phyloP scores from a whole-genome alignment of 1,139 yeast species.

The Yamadazyma dushanensis region DNA sequence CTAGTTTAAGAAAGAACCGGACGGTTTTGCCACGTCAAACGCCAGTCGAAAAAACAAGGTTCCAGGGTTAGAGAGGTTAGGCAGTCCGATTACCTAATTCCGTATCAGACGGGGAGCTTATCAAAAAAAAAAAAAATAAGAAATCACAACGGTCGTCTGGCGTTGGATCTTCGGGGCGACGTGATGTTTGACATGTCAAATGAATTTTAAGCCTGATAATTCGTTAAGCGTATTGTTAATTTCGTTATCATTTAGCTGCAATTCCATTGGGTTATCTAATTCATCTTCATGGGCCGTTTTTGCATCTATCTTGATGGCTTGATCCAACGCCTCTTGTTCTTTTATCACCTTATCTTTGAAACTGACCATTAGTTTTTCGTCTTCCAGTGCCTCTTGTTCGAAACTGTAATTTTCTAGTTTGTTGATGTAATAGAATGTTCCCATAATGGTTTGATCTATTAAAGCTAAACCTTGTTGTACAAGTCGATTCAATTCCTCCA shows the following conservation, averaged over 20 bases:
- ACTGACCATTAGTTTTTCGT: constrained; percentile 4
- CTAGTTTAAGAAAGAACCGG: no score
- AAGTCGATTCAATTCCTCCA: constrained; percentile 65
- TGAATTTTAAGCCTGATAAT: constrained; percentile 1
- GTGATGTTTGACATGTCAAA: no score
- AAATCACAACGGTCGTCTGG: no score
- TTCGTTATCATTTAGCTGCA: constrained; percentile 1
- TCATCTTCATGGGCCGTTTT: background rate
- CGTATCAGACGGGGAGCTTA: no score
- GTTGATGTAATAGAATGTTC: constrained; percentile 48
- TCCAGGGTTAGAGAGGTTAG: no score
- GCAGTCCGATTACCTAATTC: no score
- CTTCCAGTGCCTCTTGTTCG: constrained; percentile 9
- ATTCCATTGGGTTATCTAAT: constrained; percentile 3
- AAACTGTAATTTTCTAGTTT: constrained; percentile 20
- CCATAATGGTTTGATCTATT: constrained; percentile 66
- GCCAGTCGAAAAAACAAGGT: no score
- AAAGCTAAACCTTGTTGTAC: constrained; percentile 58
- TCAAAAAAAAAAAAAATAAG: no score
- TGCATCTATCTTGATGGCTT: background rate
- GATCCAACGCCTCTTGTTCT: constrained; percentile 6
- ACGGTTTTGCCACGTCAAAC: no score
- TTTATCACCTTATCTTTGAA: constrained; percentile 4
- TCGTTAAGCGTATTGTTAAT: constrained; percentile 1
- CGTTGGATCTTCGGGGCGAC: no score